Evolutionary conservation across 2,329 filamentous ascomycete species (phyloP).

Genomic region (Chaetomiaceae sp.): DNA sequence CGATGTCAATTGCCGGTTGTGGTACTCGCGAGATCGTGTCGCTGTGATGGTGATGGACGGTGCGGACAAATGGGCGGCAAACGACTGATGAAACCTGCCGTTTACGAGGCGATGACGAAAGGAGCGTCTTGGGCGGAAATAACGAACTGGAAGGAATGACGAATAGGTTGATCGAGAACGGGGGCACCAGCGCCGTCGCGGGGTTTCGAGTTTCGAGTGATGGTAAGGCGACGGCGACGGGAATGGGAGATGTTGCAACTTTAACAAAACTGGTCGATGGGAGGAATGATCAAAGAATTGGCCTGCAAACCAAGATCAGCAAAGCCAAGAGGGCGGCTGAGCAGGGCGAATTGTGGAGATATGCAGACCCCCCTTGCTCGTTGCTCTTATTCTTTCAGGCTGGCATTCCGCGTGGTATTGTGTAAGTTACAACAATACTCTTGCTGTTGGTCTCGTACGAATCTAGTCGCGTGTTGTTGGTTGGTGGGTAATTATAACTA

Average conservation of each 20-base stretch:
- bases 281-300: not conserved
- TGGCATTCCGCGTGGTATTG: no score
- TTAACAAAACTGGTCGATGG: not conserved
- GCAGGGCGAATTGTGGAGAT: not conserved
- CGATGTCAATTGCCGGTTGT: not conserved
- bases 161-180: not conserved
- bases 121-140: constrained; percentile 1
- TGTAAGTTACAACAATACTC: not conserved
- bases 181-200: not conserved
- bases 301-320: not conserved
- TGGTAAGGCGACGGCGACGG: constrained; percentile 13
- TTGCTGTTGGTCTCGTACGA: no score
- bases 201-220: constrained; percentile 17
- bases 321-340: not conserved
- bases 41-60: not conserved
- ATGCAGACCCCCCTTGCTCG: not conserved
- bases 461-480: no score
- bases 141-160: constrained; percentile 3
- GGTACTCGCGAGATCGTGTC: not conserved
- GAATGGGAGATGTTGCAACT: not conserved
- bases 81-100: not conserved
- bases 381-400: not conserved
- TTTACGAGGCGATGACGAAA: not conserved
- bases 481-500: no score
- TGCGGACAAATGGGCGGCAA: not conserved